Evolutionary conservation across 805 yeast genomes (phyloP).

Genomic region (Vanderwaltozyma yarrowii): DNA sequence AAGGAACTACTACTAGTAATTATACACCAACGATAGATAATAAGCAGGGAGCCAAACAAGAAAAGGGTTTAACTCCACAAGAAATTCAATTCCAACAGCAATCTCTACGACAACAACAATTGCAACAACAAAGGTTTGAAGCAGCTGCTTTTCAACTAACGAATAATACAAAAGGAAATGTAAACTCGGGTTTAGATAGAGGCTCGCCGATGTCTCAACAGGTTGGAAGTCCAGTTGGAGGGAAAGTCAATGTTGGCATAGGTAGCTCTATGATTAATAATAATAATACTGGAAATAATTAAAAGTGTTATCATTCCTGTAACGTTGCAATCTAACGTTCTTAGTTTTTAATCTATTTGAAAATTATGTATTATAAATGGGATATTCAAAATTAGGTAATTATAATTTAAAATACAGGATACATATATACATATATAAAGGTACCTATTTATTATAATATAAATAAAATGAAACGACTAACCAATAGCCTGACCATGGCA

Average conservation of each 20-base stretch:
- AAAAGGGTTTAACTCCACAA: conserved; percentile 25
- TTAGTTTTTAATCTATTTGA: no score
- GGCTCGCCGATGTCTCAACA: conserved; percentile 2
- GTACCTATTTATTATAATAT: not conserved
- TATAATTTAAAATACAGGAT: no score
- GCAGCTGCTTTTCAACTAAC: conserved; percentile 27
- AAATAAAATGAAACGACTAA: not conserved
- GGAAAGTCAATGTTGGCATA: conserved; percentile 17
- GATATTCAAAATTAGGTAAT: no score
- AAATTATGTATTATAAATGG: no score
- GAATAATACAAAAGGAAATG: conserved; percentile 25
- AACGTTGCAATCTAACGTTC: no score
- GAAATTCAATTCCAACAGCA: conserved; percentile 28
- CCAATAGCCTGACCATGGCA: conserved; percentile 1
- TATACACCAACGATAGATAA: conserved; percentile 10
- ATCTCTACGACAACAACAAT: conserved; percentile 26
- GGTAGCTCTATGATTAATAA: conserved; percentile 12
- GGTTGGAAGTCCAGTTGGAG: conserved; percentile 11
- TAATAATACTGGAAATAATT: conserved; percentile 1
- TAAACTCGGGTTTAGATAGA: conserved; percentile 8
- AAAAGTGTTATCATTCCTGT: no score
- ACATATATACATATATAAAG: no score
- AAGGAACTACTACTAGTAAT: not conserved
- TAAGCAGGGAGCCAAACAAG: conserved; percentile 5
- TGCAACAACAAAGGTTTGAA: conserved; percentile 27